Percentiles rank a stretch among this genome's conserved stretches.
Conservation (phyloP, 208 protist genomes). For the Crithidia expoeki region DNA sequence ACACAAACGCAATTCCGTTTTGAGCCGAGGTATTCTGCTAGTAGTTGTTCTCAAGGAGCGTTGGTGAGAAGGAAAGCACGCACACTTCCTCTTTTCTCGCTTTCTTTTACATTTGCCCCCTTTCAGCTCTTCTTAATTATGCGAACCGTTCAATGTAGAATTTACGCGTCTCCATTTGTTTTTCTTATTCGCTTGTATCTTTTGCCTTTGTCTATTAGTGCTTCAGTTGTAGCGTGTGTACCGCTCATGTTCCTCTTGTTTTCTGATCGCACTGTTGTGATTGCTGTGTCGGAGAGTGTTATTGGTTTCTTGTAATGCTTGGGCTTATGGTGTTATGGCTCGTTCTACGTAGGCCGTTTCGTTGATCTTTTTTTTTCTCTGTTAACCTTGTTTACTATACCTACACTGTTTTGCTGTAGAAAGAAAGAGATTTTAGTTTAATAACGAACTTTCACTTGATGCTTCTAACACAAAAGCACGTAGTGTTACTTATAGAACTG, state of each 20-base stretch:
- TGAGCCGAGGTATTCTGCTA: no score
- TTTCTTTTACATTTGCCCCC: neutral
- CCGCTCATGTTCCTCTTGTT: neutral
- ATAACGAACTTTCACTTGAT: no score
- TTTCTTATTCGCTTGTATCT: neutral
- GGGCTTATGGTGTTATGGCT: neutral
- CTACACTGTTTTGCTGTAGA: neutral
- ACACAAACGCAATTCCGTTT: neutral
- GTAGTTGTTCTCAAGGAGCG: no score
- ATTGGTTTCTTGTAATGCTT: neutral
- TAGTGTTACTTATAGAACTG: no score
- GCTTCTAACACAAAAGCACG: no score
- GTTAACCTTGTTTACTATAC: neutral
- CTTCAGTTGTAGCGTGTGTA: neutral
- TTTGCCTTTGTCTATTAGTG: neutral
- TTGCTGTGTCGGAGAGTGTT: neutral
- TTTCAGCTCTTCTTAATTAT: neutral
- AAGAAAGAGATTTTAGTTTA: neutral
- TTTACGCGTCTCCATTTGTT: conserved; percentile 5
- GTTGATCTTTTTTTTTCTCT: no score
- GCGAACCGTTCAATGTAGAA: neutral
- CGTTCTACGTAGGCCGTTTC: neutral
- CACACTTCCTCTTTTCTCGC: neutral
- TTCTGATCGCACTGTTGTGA: neutral
- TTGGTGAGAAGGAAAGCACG: neutral